Evolutionary conservation across 2,329 filamentous ascomycete species (phyloP).

Genomic region (Cordyceps tenuipes): DNA sequence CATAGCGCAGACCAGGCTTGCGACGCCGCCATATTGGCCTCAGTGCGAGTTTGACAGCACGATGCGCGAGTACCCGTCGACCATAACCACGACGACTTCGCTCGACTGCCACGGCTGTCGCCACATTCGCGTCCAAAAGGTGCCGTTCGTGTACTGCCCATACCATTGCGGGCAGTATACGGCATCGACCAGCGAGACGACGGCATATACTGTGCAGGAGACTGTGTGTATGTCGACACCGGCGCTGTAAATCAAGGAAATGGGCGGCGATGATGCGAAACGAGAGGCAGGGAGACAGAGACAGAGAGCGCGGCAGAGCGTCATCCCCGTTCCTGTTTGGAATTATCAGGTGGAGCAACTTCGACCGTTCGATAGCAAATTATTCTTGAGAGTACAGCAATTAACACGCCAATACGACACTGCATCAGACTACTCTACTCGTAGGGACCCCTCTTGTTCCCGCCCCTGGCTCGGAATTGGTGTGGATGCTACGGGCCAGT

Average conservation of each 20-base stretch:
- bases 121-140: conserved; percentile 16
- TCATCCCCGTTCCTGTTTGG: not conserved
- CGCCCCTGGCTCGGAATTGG: too few species aligned
- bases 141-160: conserved; percentile 20
- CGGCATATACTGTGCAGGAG: conserved; percentile 20
- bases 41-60: conserved; percentile 19
- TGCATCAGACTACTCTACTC: not conserved
- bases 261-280: too few species aligned
- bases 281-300: too few species aligned
- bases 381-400: too few species aligned
- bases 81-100: conserved; percentile 16
- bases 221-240: conserved; percentile 20
- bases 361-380: not conserved
- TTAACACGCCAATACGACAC: not conserved
- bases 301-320: too few species aligned
- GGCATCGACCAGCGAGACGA: conserved; percentile 14
- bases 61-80: conserved; percentile 21
- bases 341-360: not conserved
- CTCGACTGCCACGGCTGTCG: conserved; percentile 27
- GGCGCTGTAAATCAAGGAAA: not conserved
- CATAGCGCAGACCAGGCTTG: conserved; percentile 16
- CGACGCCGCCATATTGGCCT: conserved; percentile 23
- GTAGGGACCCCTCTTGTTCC: too few species aligned
- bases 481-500: too few species aligned
- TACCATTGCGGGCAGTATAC: conserved; percentile 17